Base-by-base conservation (phyloP, 2,329 filamentous ascomycete genomes). In the Penicillium sp. region DNA sequence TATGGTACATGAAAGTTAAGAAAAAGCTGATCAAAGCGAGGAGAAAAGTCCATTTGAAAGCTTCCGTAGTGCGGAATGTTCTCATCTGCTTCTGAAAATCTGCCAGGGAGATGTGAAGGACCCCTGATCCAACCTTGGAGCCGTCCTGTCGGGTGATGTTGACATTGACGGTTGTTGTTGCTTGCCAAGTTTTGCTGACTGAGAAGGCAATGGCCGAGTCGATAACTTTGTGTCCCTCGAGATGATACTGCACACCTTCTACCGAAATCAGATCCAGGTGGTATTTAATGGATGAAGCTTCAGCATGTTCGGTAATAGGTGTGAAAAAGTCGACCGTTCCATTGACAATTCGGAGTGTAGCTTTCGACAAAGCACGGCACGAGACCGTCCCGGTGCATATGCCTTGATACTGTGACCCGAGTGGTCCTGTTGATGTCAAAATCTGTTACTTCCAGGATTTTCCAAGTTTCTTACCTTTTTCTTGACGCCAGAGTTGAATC, bases 101-200 rank as follows among this genome's bases (percentile, higher is more conserved):
- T 9, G 22, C 13, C 24, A 49, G 15, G 9, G 24, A 49, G 45
- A 49, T 49, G 24, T n/a, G 45, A 30, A 49, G 45, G 24, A 28
- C 24, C 1, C 45, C 45, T 17, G 45, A 49, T 30, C 45, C 45
- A 28, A 49, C 45, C 13, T 28, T 28, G 45, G 45, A n/a, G 24
- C 24, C 24, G 17, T 49, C 45, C 3, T 10, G 24, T n/a, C 15
- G 24, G 22, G 26, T 10, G 45, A 49, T 15, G 3, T n/a, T 49
- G 45, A 49, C 45, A 28, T 49, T 22, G 45, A 49, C n/a, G 3
- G 45, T 49, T 17, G 45, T 49, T 9, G 45, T 49, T n/a, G 45
- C 45, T 4, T 49, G 45, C 45, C 45, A 49, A 6, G 45, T 22
- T n/a, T 28, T 28, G 6, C 26, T 49, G 45, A 49, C 24, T 4